These are phyloP conservation scores for Aegilops umbellulata DNA, from an alignment of 176 grass and related monocot genomes.

Conservation along the genomic window DNA sequence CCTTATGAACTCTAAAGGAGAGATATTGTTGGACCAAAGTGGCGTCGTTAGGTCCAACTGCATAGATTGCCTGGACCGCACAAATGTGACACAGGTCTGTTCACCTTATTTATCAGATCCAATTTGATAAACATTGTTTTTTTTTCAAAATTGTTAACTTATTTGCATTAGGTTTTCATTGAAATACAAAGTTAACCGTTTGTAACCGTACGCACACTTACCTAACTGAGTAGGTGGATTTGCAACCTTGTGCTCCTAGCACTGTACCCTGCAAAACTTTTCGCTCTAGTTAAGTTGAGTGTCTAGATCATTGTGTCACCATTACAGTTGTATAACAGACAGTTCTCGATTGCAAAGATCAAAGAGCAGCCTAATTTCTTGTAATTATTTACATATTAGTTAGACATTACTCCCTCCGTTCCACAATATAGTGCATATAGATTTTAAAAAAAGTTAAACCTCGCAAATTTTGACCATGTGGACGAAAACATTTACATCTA, in stretches of 20 bases:
- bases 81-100: slow-evolving; percentile 95
- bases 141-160: not conserved
- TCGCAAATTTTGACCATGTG: too few relatives aligned
- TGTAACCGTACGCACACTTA: not conserved
- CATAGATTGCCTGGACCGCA: slow-evolving; percentile 95
- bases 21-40: slow-evolving; percentile 78
- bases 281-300: slow-evolving; percentile 10
- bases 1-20: slow-evolving; percentile 80
- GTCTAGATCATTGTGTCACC: not conserved
- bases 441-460: too few relatives aligned
- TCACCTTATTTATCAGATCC: slow-evolving; percentile 18
- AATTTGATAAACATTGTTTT: not conserved
- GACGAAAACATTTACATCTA: too few relatives aligned
- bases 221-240: not conserved
- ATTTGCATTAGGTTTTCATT: not conserved
- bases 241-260: not conserved
- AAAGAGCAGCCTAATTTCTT: not conserved
- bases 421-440: too few relatives aligned
- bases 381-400: not conserved
- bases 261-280: not conserved
- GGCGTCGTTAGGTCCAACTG: slow-evolving; percentile 88
- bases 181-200: not conserved
- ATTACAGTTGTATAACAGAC: not conserved
- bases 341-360: not conserved
- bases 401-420: not conserved